These are phyloP conservation scores for Cryptosporidium muris DNA, from an alignment of 169 alveolate genomes.

Conservation along the genomic window DNA sequence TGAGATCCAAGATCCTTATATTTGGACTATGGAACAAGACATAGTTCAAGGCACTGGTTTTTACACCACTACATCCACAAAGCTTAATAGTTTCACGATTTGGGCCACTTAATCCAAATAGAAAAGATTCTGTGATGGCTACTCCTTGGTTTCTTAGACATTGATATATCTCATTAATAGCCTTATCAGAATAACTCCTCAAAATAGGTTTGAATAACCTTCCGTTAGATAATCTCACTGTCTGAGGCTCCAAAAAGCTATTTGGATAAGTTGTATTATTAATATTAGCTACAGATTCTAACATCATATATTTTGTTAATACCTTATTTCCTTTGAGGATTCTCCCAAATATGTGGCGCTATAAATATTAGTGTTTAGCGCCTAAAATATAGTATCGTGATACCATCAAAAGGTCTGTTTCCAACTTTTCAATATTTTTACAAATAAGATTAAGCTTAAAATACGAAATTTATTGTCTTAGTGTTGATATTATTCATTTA, in stretches of 20 bases:
- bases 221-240: conserved; percentile 8
- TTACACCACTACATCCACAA: conserved; percentile 39
- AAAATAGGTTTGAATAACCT: conserved; percentile 11
- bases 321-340: too few species aligned
- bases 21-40: conserved; percentile 51
- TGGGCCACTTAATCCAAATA: conserved; percentile 64
- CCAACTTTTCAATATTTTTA: too few species aligned
- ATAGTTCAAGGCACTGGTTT: conserved; percentile 53
- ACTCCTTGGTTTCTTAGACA: conserved; percentile 21
- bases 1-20: conserved; percentile 29
- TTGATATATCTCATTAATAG: conserved; percentile 12
- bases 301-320: too few species aligned
- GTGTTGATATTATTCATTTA: too few species aligned
- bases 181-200: conserved; percentile 23
- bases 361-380: too few species aligned
- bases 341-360: too few species aligned
- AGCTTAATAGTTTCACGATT: conserved; percentile 15
- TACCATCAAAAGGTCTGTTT: too few species aligned
- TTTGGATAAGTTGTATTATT: too few species aligned
- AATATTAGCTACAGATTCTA: too few species aligned
- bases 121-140: conserved; percentile 55
- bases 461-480: too few species aligned
- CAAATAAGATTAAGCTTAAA: too few species aligned
- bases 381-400: too few species aligned
- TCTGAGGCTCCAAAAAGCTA: background rate